phyloP scores from a whole-genome alignment of 768 basidiomycete species.

The Lactarius pseudohatsudake region DNA sequence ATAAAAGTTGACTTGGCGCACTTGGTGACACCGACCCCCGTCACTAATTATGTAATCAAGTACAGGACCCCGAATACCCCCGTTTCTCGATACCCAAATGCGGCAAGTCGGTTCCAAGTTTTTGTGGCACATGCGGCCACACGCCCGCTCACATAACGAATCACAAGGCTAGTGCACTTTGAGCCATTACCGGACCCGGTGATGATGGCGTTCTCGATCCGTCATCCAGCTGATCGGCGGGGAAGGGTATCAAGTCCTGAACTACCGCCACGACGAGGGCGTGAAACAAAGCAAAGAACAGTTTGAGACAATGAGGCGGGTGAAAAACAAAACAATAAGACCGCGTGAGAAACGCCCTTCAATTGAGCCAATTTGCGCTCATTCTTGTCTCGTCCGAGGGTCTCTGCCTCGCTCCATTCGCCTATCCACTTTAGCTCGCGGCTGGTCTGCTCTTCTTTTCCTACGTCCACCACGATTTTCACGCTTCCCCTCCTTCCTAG shows the following conservation, averaged over 20 bases:
- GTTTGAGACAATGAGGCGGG: conserved; percentile 4
- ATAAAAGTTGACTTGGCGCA: conserved; percentile 19
- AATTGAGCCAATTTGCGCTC: background rate
- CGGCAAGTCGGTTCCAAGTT: background rate
- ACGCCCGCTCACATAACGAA: background rate
- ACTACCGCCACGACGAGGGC: conserved; percentile 1
- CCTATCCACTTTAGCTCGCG: conserved; percentile 20
- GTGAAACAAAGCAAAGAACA: conserved; percentile 6
- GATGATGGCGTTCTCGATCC: background rate
- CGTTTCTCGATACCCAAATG: background rate
- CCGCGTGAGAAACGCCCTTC: conserved; percentile 22
- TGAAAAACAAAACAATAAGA: conserved; percentile 1
- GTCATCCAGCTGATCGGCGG: background rate
- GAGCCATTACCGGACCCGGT: background rate
- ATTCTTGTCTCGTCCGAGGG: background rate
- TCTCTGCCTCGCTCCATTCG: background rate
- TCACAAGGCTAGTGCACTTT: background rate
- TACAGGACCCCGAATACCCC: background rate
- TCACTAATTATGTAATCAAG: background rate
- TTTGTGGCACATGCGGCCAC: background rate
- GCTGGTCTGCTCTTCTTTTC: conserved; percentile 32
- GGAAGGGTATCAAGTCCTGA: background rate
- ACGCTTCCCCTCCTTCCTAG: conserved; percentile 30
- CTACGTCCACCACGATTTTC: conserved; percentile 29
- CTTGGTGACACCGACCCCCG: conserved; percentile 11